These are phyloP conservation scores for Sporobolomyces phaffii DNA, from an alignment of 768 basidiomycete genomes.

Conservation along the genomic window DNA sequence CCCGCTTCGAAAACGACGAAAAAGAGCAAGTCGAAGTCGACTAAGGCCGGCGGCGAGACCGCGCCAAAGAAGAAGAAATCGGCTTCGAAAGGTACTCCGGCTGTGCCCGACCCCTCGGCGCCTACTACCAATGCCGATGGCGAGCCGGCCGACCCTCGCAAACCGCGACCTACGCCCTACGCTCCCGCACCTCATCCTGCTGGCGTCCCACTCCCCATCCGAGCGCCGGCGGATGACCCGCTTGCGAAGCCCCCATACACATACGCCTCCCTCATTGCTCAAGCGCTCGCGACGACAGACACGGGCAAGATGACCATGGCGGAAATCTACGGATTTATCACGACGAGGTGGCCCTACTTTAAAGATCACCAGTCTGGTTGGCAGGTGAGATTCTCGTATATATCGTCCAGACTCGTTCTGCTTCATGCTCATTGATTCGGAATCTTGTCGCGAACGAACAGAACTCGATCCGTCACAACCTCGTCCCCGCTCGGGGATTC, in stretches of 20 bases:
- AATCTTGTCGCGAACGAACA: conserved; percentile 43
- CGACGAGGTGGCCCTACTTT: conserved; percentile 83
- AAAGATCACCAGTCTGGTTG: conserved; percentile 75
- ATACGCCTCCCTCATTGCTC: conserved; percentile 84
- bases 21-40: not conserved
- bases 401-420: too few relatives aligned
- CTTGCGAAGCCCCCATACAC: conserved; percentile 84
- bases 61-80: conserved; percentile 1
- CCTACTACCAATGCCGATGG: not conserved
- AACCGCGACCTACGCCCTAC: conserved; percentile 22
- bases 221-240: conserved; percentile 60
- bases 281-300: conserved; percentile 63
- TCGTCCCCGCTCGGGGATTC: conserved; percentile 89
- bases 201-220: conserved; percentile 45
- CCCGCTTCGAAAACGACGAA: not conserved
- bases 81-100: not conserved
- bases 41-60: not conserved
- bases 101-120: not conserved
- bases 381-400: too few relatives aligned
- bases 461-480: conserved; percentile 89
- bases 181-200: conserved; percentile 14
- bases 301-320: conserved; percentile 70
- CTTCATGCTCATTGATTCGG: not conserved
- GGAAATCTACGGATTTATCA: conserved; percentile 88
- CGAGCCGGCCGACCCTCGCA: not conserved